Base-by-base conservation (phyloP, 108 stramenopile species). In the Aureococcus anophagefferens region DNA sequence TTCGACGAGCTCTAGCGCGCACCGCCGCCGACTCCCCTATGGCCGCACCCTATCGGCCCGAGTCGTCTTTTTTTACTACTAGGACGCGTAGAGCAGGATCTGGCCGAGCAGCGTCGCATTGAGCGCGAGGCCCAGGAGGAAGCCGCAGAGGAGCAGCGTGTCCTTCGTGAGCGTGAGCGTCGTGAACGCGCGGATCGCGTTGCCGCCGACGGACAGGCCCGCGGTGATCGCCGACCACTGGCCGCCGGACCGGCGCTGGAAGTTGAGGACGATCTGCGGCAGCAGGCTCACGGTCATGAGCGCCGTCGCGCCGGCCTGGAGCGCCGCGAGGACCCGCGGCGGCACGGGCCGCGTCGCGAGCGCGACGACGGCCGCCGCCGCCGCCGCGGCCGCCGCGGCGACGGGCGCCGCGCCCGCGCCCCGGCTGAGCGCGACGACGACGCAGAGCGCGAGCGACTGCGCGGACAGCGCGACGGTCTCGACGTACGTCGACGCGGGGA, bases 211-310 rank as follows among this genome's bases (percentile, higher is more conserved):
- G 11, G 79, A 81, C 68, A 86, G 70, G 15, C 68, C 46, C 25
- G 83, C 79, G 0, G 86, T 86, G 5, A 86, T 35, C 0, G 86
- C 78, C 15, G 76, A 77, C 32, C 82, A 86, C 68, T 77, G 80
- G 30, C 86, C 86, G 17, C 65, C 45, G 18, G 64, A 69, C 25
- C 71, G 64, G 0, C 46, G 66, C 30, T 29, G 0, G 66, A 62
- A 62, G 62, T 86, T 86, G 44, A 80, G 72, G 17, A 33, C 5
- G 67, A 82, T 72, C 68, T 86, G 86, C 25, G 86, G 86, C 0
- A 86, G 0, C 40, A 86, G 73, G 4, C 83, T 79, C 33, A 65
- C 71, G 4, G 72, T 68, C 69, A 80, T 82, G 44, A 86, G 64
- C 30, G 67, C 31, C 30, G 78, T 74, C 18, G 86, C 76, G 18